Evolutionary conservation across 2,329 filamentous ascomycete genomes (phyloP).

Genomic region (Chaetomiaceae sp.): DNA sequence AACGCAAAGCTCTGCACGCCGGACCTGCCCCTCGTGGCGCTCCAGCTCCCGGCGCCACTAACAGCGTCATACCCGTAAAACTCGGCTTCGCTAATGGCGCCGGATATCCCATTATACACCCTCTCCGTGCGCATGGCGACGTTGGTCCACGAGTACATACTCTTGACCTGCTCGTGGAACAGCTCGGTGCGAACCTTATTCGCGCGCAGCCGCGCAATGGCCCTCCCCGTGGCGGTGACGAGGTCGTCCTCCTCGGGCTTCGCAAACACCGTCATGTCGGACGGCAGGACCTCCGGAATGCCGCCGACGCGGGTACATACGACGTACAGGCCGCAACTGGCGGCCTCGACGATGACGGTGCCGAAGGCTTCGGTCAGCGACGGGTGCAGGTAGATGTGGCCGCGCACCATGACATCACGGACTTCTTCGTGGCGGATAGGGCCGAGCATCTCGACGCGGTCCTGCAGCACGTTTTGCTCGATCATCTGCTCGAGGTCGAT

Average conservation of each 20-base stretch:
- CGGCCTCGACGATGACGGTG: slow-evolving; percentile 95
- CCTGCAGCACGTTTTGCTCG: slow-evolving; percentile 88
- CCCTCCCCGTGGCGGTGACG: slow-evolving; percentile 80
- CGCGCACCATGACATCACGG: slow-evolving; percentile 92
- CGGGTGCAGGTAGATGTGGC: slow-evolving; percentile 94
- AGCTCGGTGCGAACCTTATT: slow-evolving; percentile 86
- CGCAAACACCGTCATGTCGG: slow-evolving; percentile 96
- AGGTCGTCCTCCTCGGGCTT: slow-evolving; percentile 95
- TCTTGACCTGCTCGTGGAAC: slow-evolving; percentile 94
- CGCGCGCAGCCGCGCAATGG: slow-evolving; percentile 79
- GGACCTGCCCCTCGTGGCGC: slow-evolving; percentile 63
- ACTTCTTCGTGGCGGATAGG: slow-evolving; percentile 94
- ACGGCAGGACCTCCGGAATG: slow-evolving; percentile 91
- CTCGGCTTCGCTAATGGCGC: slow-evolving; percentile 76
- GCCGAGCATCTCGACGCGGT: slow-evolving; percentile 87
- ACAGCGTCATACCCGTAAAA: slow-evolving; percentile 79
- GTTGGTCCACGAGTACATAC: slow-evolving; percentile 99
- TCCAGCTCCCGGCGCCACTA: slow-evolving; percentile 52
- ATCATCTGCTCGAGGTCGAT: slow-evolving; percentile 99
- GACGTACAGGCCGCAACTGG: slow-evolving; percentile 91
- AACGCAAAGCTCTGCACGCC: slow-evolving; percentile 82
- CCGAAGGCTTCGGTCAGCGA: slow-evolving; percentile 95
- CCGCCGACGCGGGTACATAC: slow-evolving; percentile 95
- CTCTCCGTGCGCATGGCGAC: slow-evolving; percentile 90
- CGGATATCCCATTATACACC: slow-evolving; percentile 90